phyloP scores from a whole-genome alignment of 345 rosid genomes.

The Boechera retrofracta region DNA sequence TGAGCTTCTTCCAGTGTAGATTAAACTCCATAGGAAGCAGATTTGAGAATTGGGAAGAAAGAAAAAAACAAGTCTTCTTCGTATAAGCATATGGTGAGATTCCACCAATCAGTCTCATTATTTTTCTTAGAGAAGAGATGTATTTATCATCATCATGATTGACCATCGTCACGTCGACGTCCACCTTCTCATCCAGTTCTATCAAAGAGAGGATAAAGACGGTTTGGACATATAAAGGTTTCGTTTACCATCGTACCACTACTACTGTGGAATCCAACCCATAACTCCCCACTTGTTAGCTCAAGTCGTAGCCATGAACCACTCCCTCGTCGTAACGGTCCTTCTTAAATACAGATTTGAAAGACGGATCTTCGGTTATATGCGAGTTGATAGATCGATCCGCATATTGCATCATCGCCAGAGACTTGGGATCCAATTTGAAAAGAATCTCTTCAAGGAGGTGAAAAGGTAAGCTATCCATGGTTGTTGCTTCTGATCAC shows the following conservation, averaged over 20 bases:
- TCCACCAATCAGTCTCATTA: not conserved
- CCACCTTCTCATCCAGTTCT: constrained; percentile 17
- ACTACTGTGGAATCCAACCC: not conserved
- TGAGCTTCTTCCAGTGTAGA: too few relatives aligned
- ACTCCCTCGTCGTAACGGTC: not conserved
- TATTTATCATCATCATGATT: constrained; percentile 6
- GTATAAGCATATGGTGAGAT: not conserved
- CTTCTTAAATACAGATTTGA: not conserved
- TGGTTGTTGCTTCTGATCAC: not conserved
- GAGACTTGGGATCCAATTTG: not conserved
- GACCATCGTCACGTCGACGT: not conserved
- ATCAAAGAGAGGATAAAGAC: not conserved
- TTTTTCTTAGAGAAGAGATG: not conserved
- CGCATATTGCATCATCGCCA: not conserved
- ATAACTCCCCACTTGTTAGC: not conserved
- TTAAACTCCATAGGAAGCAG: too few relatives aligned
- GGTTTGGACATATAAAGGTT: not conserved
- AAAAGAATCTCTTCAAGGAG: not conserved
- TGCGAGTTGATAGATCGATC: not conserved
- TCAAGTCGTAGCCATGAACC: constrained; percentile 7
- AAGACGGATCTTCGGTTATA: not conserved
- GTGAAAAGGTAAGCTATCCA: constrained; percentile 2
- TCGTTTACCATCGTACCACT: not conserved
- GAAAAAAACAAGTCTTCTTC: too few relatives aligned
- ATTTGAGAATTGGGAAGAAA: too few relatives aligned